phyloP scores from a whole-genome alignment of 2,329 filamentous ascomycete genomes.

The Alternaria alternata region DNA sequence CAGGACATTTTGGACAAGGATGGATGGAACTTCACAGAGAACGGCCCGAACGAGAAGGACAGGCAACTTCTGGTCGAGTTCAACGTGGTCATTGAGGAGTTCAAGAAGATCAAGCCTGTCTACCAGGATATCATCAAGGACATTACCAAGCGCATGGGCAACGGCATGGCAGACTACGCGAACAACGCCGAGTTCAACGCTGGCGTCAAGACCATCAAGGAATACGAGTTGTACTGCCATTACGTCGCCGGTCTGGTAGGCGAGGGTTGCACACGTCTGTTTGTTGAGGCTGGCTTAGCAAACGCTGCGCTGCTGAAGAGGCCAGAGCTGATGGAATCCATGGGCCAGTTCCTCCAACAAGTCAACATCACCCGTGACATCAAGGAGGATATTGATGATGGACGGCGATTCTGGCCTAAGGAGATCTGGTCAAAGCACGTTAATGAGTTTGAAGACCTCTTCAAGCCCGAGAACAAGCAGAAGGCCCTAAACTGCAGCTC shows the following conservation, averaged over 20 bases:
- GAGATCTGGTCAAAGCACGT: conserved; percentile 98
- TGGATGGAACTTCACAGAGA: conserved; percentile 89
- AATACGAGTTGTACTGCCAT: conserved; percentile 97
- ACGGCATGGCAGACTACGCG: conserved; percentile 97
- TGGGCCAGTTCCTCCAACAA: conserved; percentile 98
- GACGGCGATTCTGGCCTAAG: conserved; percentile 90
- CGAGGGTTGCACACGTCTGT: conserved; percentile 88
- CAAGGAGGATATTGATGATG: conserved; percentile 86
- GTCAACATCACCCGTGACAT: conserved; percentile 98
- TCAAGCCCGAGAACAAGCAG: conserved; percentile 79
- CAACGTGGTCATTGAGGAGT: conserved; percentile 83
- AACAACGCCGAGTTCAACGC: conserved; percentile 84
- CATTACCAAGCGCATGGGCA: conserved; percentile 93
- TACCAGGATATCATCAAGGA: conserved; percentile 91
- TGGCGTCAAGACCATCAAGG: conserved; percentile 81
- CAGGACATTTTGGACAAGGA: conserved; percentile 79
- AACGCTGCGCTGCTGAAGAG: conserved; percentile 84
- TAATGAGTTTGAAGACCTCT: conserved; percentile 86
- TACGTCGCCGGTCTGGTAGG: conserved; percentile 99
- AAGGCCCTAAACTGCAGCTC: conserved; percentile 85
- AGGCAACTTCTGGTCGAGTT: conserved; percentile 92
- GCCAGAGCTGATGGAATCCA: conserved; percentile 85
- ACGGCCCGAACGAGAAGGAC: conserved; percentile 92
- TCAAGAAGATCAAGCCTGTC: conserved; percentile 83
- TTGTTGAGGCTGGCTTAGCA: conserved; percentile 85